Base-by-base conservation (phyloP, 805 yeast species). In the Cyberlindnera galapagoensis region DNA sequence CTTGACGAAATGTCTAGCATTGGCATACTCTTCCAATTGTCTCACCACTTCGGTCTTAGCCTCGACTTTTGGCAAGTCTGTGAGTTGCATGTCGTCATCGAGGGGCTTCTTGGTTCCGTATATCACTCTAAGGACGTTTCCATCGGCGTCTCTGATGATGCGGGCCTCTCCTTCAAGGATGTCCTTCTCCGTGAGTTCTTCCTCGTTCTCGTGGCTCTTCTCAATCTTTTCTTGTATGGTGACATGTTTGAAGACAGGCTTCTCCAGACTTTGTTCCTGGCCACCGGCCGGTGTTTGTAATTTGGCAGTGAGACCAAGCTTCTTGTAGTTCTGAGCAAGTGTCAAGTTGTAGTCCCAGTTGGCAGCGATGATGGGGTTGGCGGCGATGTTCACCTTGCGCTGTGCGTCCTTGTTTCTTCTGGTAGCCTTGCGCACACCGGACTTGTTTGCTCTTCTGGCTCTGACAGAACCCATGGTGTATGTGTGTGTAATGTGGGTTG, bases 301-400 rank as follows among this genome's bases (percentile, higher is more conserved):
- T 44, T 76, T 74, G 9, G 82, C 67, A 22, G 75, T 65, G 33
- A 92, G 64, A 4, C 98, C 98, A 18, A 92, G 61, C 42, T 67
- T 74, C 47, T 79, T 78, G 60, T 92, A 90, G 57, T 92, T 92
- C 54, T 92, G 97, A 32, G 76, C 69, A 39, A 88, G 62, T 0
- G 97, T 88, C 35, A 80, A 65, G 9, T 72, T 70, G 38, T 76
- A 71, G 59, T 92, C 95, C 98, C 98, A 92, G 56, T 87, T 72
- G 21, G 76, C 83, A 5, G 86, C 94, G 41, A 92, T 82, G 41
- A 92, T 73, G 2, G 94, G 83, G 52, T 86, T 85, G 0, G 83
- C 67, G 29, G 68, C 67, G 20, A 83, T 74, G 39, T 76, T 76
- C 38, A 79, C 63, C 44, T 78, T 69, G 52, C 81, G 71, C 46